Evolutionary conservation across 164 flowering plant genomes (phyloP), one percentile per base, ranked within the genome.

Genomic region (Aristolochia fimbriata): DNA sequence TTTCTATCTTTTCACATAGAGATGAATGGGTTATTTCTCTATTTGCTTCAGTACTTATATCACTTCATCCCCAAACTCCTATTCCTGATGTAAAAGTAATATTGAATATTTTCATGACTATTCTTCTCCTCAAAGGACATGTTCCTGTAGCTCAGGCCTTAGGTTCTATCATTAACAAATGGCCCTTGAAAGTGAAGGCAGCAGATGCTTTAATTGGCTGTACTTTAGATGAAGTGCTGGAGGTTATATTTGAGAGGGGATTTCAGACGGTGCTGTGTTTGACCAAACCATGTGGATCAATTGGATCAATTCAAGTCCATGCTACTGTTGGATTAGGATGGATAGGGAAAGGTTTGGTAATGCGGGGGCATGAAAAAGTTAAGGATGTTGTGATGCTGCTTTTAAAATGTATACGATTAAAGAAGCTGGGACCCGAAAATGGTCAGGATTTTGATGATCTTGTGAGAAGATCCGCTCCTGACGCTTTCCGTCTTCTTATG

Each of bases 341-440:
- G 99, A 70, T 93, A 55, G 96, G 91, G 12, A 93, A 93, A 78
- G 99, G 99, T 23, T 75, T 93, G 71, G 78, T 91, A 25, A 80
- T 93, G 93, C 85, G 93, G 51, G 99, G 99, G 47, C 92, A 90
- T 80, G 87, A 80, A 63, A 88, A 74, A 62, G 67, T 81, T 47
- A 83, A 78, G 70, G 88, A 84, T 41, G 64, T 90, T 17, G 74
- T 76, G 24, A 68, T 76, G 83, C 61, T 79, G 61, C 70, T 90
- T 10, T 62, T 91, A 65, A 74, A 77, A 70, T 82, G 75, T 66
- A 68, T 93, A 63, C 59, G 70, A 51, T 69, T 78, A 62, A 68
- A 67, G 58, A 61, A 71, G 21, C 52, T 52, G 65, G 47, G 33
- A 14, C n/a, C 52, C 48, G 70, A 68, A 51, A 59, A 59, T 27